These are phyloP conservation scores for Solanum tacnaense DNA, from an alignment of 257 asterid species.

Conservation along the genomic window DNA sequence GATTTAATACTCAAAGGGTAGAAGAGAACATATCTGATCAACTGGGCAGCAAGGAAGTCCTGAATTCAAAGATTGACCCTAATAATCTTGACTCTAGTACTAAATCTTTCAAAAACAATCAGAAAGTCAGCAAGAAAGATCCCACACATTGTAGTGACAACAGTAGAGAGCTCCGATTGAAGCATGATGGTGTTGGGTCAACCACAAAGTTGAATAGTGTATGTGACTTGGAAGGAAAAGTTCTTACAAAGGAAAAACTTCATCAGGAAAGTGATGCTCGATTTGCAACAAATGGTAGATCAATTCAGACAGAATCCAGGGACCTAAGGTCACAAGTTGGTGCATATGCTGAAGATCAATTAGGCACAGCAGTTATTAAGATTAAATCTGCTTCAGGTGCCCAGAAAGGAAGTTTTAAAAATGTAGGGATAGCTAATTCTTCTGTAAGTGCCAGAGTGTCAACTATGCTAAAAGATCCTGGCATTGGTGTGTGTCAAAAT, in stretches of 20 bases:
- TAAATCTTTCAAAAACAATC: conserved; percentile 20
- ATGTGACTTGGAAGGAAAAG: conserved; percentile 11
- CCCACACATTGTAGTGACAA: conserved; percentile 21
- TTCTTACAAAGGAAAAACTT: conserved; percentile 3
- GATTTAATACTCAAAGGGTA: conserved; percentile 2
- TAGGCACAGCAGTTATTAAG: conserved; percentile 17
- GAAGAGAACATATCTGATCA: conserved; percentile 14
- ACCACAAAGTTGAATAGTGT: conserved; percentile 12
- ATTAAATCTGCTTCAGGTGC: conserved; percentile 28
- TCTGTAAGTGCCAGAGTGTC: conserved; percentile 27
- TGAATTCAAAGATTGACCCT: conserved; percentile 16
- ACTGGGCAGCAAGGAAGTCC: conserved; percentile 17
- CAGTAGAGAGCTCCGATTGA: conserved; percentile 23
- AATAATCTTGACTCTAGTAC: conserved; percentile 16
- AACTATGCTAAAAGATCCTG: conserved; percentile 26
- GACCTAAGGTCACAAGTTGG: conserved; percentile 30
- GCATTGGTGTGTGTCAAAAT: conserved; percentile 18
- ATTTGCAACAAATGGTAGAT: conserved; percentile 12
- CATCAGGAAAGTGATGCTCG: conserved; percentile 19
- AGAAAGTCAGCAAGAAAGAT: conserved; percentile 23
- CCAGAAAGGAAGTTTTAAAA: conserved; percentile 28
- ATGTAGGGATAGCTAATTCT: conserved; percentile 22
- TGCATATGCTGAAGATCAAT: conserved; percentile 29
- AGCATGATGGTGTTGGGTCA: conserved; percentile 18
- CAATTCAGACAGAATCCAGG: conserved; percentile 19